A percentile compares a stretch with the other conserved stretches of the same genome.
phyloP scores from a whole-genome alignment of 2,329 filamentous ascomycete genomes.

The Stachybotrys elegans region DNA sequence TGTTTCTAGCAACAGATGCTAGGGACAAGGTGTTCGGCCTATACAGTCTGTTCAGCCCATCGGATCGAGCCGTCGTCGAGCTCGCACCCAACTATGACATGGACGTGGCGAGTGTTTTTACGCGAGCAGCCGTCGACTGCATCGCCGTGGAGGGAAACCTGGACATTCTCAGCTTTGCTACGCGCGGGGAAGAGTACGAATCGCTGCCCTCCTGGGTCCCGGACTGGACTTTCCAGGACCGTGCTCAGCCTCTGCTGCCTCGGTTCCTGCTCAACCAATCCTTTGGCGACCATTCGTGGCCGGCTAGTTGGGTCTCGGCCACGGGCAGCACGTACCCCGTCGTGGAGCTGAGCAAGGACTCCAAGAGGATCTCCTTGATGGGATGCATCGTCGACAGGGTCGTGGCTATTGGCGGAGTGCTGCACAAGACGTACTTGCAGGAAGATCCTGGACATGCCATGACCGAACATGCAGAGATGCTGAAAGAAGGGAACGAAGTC shows the following conservation, averaged over 20 bases:
- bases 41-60: neutral
- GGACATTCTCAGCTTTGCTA: neutral
- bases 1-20: neutral
- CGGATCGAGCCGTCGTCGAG: neutral
- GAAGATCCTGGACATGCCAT: neutral
- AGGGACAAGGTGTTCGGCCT: slow-evolving; percentile 1
- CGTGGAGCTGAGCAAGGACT: neutral
- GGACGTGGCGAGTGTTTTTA: neutral
- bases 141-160: neutral
- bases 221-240: neutral
- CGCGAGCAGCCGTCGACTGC: neutral
- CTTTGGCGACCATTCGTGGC: neutral
- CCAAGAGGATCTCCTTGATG: neutral
- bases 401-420: neutral
- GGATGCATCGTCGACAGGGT: neutral
- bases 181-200: neutral
- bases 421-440: neutral
- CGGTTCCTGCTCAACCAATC: neutral
- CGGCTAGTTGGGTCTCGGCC: neutral
- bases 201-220: neutral
- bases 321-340: neutral
- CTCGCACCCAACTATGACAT: neutral
- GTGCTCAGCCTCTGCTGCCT: neutral
- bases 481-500: neutral
- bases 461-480: neutral